Conservation (phyloP, 1,139 yeast species). For the Debaryomycetaceae sp. region DNA sequence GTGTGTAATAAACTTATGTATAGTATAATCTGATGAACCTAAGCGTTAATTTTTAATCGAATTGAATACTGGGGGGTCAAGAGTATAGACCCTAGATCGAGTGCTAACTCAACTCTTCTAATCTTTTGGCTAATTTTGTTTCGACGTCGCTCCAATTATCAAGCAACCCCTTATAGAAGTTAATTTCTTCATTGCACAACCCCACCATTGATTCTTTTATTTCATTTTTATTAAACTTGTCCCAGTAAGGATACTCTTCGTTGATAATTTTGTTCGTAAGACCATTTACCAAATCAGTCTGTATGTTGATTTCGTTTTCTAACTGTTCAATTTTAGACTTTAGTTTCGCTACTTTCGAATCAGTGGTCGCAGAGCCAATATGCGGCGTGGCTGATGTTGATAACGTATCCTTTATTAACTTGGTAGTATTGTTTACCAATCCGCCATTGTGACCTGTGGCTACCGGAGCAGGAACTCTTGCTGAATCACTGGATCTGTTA, state of each 20-base stretch:
- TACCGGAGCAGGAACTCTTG: slow-evolving; percentile 33
- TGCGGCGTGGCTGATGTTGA: slow-evolving; percentile 43
- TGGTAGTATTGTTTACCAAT: slow-evolving; percentile 43
- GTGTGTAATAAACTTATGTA: slow-evolving; percentile 1
- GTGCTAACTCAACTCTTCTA: slow-evolving; percentile 25
- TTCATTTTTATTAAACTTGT: slow-evolving; percentile 73
- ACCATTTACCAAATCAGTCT: slow-evolving; percentile 48
- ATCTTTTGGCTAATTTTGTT: slow-evolving; percentile 35
- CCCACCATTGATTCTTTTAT: slow-evolving; percentile 65
- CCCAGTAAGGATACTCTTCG: slow-evolving; percentile 82
- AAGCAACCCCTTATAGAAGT: slow-evolving; percentile 68
- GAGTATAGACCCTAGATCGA: not conserved
- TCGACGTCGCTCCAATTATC: slow-evolving; percentile 70
- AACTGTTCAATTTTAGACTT: slow-evolving; percentile 31
- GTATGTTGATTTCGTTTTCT: slow-evolving; percentile 53
- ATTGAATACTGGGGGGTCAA: not conserved
- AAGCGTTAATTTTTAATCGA: not conserved
- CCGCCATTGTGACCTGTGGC: slow-evolving; percentile 23
- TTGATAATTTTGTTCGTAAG: slow-evolving; percentile 70
- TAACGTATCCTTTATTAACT: slow-evolving; percentile 43
- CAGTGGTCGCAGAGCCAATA: slow-evolving; percentile 39
- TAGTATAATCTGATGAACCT: not conserved
- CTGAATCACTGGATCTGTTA: slow-evolving; percentile 10
- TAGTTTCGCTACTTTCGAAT: slow-evolving; percentile 31
- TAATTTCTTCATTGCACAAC: slow-evolving; percentile 73